A percentile compares a stretch with the other conserved stretches of the same genome.
Conservation (phyloP, 2,329 filamentous ascomycete genomes). For the Chaetomium olivaceum region DNA sequence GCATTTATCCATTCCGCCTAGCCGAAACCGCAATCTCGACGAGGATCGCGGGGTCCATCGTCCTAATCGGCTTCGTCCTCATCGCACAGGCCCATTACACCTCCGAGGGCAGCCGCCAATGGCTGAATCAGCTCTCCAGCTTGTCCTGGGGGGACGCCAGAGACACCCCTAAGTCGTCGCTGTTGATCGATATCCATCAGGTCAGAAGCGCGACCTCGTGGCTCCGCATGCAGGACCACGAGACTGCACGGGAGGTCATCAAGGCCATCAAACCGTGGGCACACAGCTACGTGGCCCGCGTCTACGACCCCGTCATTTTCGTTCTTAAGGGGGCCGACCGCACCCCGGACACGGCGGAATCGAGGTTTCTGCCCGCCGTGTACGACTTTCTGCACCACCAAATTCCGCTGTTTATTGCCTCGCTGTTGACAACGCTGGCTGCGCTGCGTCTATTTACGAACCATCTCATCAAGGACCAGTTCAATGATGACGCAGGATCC, state of each 20-base stretch:
- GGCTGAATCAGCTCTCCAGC: constrained; percentile 40
- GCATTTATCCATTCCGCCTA: constrained; percentile 50
- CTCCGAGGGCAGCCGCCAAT: constrained; percentile 54
- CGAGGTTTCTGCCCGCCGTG: constrained; percentile 55
- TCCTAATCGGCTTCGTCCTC: constrained; percentile 71
- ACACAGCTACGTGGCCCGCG: constrained; percentile 70
- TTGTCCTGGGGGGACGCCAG: constrained; percentile 34
- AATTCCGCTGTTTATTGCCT: constrained; percentile 59
- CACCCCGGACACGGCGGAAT: constrained; percentile 52
- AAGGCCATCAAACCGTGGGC: constrained; percentile 71
- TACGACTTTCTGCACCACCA: constrained; percentile 70
- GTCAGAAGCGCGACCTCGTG: constrained; percentile 75
- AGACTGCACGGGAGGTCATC: constrained; percentile 75
- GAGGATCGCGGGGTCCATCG: constrained; percentile 71
- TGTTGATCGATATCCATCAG: constrained; percentile 66
- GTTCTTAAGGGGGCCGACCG: constrained; percentile 69
- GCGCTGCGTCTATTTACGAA: constrained; percentile 71
- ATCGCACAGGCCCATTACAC: constrained; percentile 79
- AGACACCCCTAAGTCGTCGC: constrained; percentile 39
- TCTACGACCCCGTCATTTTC: constrained; percentile 74
- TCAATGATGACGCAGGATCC: constrained; percentile 48
- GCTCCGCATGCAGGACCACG: constrained; percentile 75
- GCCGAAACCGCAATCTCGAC: constrained; percentile 70
- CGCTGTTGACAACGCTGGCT: constrained; percentile 62
- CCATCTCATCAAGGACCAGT: constrained; percentile 69